Evolutionary conservation across 73 alveolate species (phyloP).

Genomic region (Tetrahymena elliotti): DNA sequence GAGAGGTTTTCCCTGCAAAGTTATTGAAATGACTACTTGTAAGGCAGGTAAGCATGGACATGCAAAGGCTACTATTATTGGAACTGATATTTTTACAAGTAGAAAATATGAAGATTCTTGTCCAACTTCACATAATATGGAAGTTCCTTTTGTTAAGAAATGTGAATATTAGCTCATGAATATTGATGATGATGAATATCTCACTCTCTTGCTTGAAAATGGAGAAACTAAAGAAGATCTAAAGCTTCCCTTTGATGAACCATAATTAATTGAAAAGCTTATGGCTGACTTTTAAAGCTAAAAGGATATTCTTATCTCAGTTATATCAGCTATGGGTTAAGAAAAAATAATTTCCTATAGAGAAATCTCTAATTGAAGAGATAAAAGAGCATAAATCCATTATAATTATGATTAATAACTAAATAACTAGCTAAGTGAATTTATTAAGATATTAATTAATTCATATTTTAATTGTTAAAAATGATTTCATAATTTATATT

Average conservation of each 20-base stretch:
- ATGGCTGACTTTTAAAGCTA: slow-evolving; percentile 58
- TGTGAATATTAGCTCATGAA: slow-evolving; percentile 64
- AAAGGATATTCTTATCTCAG: slow-evolving; percentile 66
- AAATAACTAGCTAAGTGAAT: too few relatives aligned
- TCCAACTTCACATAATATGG: slow-evolving; percentile 86
- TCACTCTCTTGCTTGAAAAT: slow-evolving; percentile 62
- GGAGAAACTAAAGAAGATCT: slow-evolving; percentile 84
- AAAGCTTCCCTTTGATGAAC: slow-evolving; percentile 73
- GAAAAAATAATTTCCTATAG: slow-evolving; percentile 70
- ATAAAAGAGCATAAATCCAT: too few relatives aligned
- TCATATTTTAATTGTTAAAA: too few relatives aligned
- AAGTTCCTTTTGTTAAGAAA: slow-evolving; percentile 79
- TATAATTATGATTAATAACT: too few relatives aligned
- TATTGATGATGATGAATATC: slow-evolving; percentile 66
- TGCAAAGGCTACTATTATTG: slow-evolving; percentile 87
- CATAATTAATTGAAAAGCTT: slow-evolving; percentile 53
- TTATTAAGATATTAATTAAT: too few relatives aligned
- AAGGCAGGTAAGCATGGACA: slow-evolving; percentile 91
- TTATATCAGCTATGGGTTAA: slow-evolving; percentile 67
- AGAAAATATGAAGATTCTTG: slow-evolving; percentile 74
- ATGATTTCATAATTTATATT: too few relatives aligned
- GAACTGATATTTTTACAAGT: slow-evolving; percentile 82
- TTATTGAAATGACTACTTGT: slow-evolving; percentile 66
- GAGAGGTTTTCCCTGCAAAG: slow-evolving; percentile 78
- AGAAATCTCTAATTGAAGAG: too few relatives aligned